These are phyloP conservation scores for Colletotrichum higginsianum DNA, from an alignment of 2,329 filamentous ascomycete species.

Conservation along the genomic window DNA sequence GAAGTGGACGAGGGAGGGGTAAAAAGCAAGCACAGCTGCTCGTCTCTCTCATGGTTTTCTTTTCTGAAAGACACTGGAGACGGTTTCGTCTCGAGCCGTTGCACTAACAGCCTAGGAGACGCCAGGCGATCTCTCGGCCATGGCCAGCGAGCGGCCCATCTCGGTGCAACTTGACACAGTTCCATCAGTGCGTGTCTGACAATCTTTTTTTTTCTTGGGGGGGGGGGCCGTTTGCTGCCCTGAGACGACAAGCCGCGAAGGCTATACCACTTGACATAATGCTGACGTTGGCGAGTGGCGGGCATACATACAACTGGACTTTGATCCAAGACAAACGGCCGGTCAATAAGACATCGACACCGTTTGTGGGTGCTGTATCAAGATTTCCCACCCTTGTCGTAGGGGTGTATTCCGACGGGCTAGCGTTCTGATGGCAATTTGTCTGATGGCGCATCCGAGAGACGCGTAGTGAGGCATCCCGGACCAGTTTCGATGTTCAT, in stretches of 20 bases:
- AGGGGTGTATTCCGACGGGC: too few relatives aligned
- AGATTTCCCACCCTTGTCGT: not conserved
- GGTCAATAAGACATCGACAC: slow-evolving; percentile 16
- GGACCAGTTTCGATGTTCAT: not conserved
- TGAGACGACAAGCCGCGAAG: not conserved
- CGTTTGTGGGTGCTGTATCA: not conserved
- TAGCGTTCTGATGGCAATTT: too few relatives aligned
- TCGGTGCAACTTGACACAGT: not conserved
- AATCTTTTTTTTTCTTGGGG: not conserved
- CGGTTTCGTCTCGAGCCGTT: not conserved
- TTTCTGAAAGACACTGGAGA: not conserved
- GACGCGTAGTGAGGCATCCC: not conserved
- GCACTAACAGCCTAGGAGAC: not conserved
- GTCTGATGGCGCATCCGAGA: too few relatives aligned
- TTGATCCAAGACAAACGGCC: not conserved
- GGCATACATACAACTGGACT: not conserved
- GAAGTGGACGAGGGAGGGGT: not conserved
- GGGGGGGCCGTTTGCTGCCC: not conserved
- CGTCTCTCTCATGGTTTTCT: not conserved
- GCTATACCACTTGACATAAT: not conserved
- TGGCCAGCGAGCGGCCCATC: not conserved
- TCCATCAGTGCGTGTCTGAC: not conserved
- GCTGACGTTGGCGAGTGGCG: not conserved
- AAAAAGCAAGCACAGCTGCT: not conserved
- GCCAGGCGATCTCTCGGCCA: not conserved